Base-by-base conservation (phyloP, 2,329 filamentous ascomycete species). In the Juglanconis juglandina region DNA sequence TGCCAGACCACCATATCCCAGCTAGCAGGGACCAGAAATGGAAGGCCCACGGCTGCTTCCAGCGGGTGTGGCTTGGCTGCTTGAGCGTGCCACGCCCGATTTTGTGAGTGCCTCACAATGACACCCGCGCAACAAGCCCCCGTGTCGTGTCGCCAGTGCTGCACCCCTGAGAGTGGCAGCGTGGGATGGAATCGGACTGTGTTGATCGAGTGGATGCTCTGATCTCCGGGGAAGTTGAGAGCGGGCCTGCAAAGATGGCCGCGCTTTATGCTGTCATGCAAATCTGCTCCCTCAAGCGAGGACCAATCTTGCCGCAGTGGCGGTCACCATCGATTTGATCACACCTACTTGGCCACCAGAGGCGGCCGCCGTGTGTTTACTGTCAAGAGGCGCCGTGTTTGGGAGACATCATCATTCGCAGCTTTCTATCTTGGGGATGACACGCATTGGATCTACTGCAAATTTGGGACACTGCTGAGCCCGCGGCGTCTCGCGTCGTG, bases 401-500 rank as follows among this genome's bases (percentile, higher is more conserved):
- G 24, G 24, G 24, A 24, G 24, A 24, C 24, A 24, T 24, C 24
- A 24, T 24, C 24, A 24, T 24, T 24, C 24, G 24, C 24, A 24
- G 24, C 24, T 2, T 24, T 24, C 1, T 24, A 24, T 24, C 24
- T 24, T 24, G 24, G 24, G 24, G 24, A 30, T 32, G 46, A 11
- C 46, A 48, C 32, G 17, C 46, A 32, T 42, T 32, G 17, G 24
- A 11, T 5, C 24, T 32, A 11, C 32, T 8, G 6, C 17, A 7
- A 32, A 10, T 24, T 24, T 24, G 24, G 24, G 24, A 24, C 24
- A 24, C 24, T 11, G 46, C 9, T 11, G 24, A 24, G 3, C 39
- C 47, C 53, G 58, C 46, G 58, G 33, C 51, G 42, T 42, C 13
- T 62, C 60, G 60, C 60, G 60, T 62, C 34, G 48, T 30, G 53